Evolutionary conservation across 2,329 filamentous ascomycete species (phyloP).

Genomic region (Aspergillus fijiensis): DNA sequence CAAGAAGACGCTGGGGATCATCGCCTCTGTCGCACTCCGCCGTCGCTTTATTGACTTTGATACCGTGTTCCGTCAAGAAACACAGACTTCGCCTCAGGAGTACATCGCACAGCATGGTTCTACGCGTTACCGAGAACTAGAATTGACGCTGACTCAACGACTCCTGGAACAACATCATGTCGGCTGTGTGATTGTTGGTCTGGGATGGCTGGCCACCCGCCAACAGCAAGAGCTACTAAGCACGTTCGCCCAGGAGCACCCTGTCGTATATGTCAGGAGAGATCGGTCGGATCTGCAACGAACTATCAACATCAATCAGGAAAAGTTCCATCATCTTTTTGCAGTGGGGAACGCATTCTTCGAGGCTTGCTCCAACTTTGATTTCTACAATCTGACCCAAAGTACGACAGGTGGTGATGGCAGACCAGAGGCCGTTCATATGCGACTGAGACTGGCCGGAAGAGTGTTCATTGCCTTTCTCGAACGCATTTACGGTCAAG

Average conservation of each 20-base stretch:
- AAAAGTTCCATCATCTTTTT: constrained; percentile 21
- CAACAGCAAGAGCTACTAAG: constrained; percentile 48
- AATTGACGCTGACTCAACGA: constrained; percentile 58
- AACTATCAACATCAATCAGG: constrained; percentile 22
- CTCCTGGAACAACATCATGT: constrained; percentile 48
- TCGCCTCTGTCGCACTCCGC: constrained; percentile 67
- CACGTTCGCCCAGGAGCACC: constrained; percentile 60
- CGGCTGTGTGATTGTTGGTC: constrained; percentile 66
- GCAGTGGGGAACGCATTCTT: constrained; percentile 36
- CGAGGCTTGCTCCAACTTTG: constrained; percentile 24
- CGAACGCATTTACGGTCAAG: background rate
- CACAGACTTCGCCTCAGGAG: constrained; percentile 55
- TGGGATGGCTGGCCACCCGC: constrained; percentile 61
- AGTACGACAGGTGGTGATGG: background rate
- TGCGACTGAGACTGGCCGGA: background rate
- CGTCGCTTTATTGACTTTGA: constrained; percentile 46
- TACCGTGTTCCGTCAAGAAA: constrained; percentile 53
- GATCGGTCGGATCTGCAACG: constrained; percentile 11
- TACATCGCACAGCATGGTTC: constrained; percentile 61
- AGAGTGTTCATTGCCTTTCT: background rate
- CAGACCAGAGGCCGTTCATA: background rate
- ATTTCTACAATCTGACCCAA: constrained; percentile 2
- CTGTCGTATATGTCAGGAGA: constrained; percentile 66
- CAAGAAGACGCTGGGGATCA: constrained; percentile 70
- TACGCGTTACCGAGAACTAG: constrained; percentile 59